These are phyloP conservation scores for Phytomonas sp. DNA, from an alignment of 208 protist species.

Conservation along the genomic window DNA sequence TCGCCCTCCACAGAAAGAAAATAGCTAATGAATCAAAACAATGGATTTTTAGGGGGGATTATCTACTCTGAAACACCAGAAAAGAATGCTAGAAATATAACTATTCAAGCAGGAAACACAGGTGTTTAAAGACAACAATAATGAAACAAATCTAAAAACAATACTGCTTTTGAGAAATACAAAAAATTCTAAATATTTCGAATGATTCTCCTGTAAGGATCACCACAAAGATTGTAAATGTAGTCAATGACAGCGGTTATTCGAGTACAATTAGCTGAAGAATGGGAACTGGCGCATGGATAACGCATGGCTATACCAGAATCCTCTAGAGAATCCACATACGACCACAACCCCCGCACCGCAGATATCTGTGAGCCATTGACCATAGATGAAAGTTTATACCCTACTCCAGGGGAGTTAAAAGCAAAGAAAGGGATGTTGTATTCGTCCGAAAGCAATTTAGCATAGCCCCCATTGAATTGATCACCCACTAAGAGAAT, in stretches of 20 bases:
- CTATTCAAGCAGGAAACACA: constrained; percentile 8
- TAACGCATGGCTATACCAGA: constrained; percentile 41
- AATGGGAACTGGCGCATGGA: constrained; percentile 38
- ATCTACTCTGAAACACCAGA: neutral
- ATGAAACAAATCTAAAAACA: neutral
- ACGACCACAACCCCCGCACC: constrained; percentile 55
- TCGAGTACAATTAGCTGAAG: constrained; percentile 43
- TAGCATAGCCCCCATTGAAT: constrained; percentile 88
- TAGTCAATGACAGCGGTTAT: constrained; percentile 60
- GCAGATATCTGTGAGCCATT: constrained; percentile 53
- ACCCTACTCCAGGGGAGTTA: constrained; percentile 70
- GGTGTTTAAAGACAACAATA: constrained; percentile 1
- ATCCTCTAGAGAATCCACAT: constrained; percentile 76
- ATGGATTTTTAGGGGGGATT: neutral
- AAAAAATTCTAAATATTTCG: constrained; percentile 10
- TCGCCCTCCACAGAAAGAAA: neutral
- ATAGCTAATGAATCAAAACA: constrained; percentile 6
- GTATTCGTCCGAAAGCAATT: constrained; percentile 42
- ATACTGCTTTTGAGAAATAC: neutral
- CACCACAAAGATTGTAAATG: constrained; percentile 47
- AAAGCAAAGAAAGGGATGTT: constrained; percentile 64
- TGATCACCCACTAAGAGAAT: constrained; percentile 78
- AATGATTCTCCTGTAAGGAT: constrained; percentile 31
- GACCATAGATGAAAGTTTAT: constrained; percentile 22
- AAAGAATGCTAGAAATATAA: constrained; percentile 6